These are phyloP conservation scores for Hirsutella thompsonii DNA, from an alignment of 2,329 filamentous ascomycete genomes.

Conservation along the genomic window DNA sequence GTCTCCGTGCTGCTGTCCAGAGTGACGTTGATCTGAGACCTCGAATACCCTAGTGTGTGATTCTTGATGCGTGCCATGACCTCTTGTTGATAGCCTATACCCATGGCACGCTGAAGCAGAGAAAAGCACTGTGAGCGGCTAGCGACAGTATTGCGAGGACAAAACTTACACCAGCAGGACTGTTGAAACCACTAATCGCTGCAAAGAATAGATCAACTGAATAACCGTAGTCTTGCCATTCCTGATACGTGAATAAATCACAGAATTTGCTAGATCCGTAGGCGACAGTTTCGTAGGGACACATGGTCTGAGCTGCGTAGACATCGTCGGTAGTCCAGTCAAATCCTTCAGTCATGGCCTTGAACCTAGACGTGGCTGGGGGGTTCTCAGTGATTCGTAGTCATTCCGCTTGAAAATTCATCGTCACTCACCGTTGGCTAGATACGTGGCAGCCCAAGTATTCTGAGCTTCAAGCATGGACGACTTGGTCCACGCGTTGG, in stretches of 20 bases:
- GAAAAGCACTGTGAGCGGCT: not conserved
- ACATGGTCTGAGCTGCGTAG: conserved; percentile 58
- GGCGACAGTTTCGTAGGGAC: conserved; percentile 66
- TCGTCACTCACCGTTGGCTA: conserved; percentile 36
- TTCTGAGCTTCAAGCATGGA: conserved; percentile 39
- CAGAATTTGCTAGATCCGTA: conserved; percentile 67
- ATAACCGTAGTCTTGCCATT: conserved; percentile 64
- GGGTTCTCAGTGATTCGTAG: no score
- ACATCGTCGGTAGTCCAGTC: conserved; percentile 53
- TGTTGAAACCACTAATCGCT: conserved; percentile 47
- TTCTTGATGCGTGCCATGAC: conserved; percentile 57
- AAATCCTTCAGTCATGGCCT: conserved; percentile 38
- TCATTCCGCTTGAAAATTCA: no score
- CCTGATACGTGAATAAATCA: conserved; percentile 59
- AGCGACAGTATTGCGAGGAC: not conserved
- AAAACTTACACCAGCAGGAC: conserved; percentile 42
- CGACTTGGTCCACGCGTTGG: conserved; percentile 40
- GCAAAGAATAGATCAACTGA: conserved; percentile 54
- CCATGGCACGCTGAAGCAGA: conserved; percentile 44
- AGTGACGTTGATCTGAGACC: conserved; percentile 54
- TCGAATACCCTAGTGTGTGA: conserved; percentile 46
- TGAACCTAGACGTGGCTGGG: conserved; percentile 48
- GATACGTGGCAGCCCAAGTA: conserved; percentile 52
- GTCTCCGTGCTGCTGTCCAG: conserved; percentile 54
- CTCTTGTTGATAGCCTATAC: conserved; percentile 62